Base-by-base conservation (phyloP, 1,139 yeast species). In the Pichia sp. region DNA sequence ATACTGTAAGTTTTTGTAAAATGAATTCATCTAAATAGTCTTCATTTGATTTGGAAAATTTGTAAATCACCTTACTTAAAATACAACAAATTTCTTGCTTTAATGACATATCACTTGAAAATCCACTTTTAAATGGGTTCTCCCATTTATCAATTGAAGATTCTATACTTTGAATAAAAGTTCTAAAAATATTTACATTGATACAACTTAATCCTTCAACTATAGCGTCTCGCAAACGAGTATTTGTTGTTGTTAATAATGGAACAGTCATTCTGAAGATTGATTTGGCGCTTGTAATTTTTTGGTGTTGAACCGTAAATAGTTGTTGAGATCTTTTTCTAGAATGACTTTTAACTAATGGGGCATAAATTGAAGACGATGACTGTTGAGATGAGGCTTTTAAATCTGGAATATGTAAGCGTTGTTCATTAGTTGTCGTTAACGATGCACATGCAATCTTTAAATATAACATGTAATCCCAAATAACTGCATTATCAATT, bases 361-460 rank as follows among this genome's bases (percentile, higher is more conserved):
- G 59, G 1, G 56, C 50, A 35, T 55, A 55, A 18, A 52, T 35
- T 2, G 55, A 47, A 1, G 48, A 30, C 5, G 53, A 41, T 5
- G 52, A 29, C 3, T 50, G 43, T 3, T 36, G 45, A 8, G 28
- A 33, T 6, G 35, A 33, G 3, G 40, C 18, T 24, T 44, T 44
- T 13, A 53, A 31, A 15, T 46, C 45, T 8, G 72, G 95, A 60
- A 70, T 81, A 65, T 64, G 88, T 49, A 66, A 68, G 62, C 74
- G 80, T 56, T 87, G 96, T 48, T 88, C 96, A 48, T 77, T 86
- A 0, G 96, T 88, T 0, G 94, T 77, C 0, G 98, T 93, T 50
- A 91, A 64, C 0, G 96, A 87, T 21, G 93, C 78, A 56, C 98
- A 91, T 0, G 96, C 96, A 49, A 88, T 93, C 36, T 91, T 83